Percentiles rank a stretch among this genome's conserved stretches.
Conservation (phyloP, 768 basidiomycete genomes). For the Pisolithus albus region DNA sequence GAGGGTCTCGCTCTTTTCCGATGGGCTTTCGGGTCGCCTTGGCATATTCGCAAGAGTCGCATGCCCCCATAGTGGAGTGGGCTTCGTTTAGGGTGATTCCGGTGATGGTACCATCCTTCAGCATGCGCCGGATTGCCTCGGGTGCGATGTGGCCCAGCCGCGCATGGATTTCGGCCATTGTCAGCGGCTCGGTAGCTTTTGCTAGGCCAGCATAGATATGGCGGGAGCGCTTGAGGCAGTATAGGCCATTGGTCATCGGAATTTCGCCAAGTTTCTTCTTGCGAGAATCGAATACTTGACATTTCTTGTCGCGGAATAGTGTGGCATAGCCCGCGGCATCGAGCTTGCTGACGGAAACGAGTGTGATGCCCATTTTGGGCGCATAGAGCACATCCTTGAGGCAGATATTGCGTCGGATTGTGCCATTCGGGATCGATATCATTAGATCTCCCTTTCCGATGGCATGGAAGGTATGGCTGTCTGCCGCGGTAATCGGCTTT, state of each 20-base stretch:
- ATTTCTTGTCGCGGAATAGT: neutral
- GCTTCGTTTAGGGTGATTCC: neutral
- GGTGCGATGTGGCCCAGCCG: constrained; percentile 2
- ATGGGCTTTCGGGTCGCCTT: constrained; percentile 7
- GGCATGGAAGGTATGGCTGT: constrained; percentile 1
- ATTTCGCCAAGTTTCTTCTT: constrained; percentile 1
- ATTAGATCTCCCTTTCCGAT: constrained; percentile 16
- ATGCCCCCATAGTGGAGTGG: constrained; percentile 4
- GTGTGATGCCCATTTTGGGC: constrained; percentile 12
- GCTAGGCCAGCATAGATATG: neutral
- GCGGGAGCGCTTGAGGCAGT: neutral
- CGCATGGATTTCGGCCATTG: constrained; percentile 1
- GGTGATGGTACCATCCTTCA: constrained; percentile 2
- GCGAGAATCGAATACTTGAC: neutral
- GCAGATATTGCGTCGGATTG: neutral
- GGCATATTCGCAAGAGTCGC: constrained; percentile 7
- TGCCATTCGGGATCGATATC: constrained; percentile 16
- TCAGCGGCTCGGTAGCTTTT: neutral
- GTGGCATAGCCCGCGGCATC: neutral
- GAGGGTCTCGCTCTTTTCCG: neutral
- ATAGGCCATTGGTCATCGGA: neutral
- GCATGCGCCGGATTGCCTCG: constrained; percentile 1
- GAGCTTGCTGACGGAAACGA: constrained; percentile 14
- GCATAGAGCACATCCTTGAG: constrained; percentile 9
- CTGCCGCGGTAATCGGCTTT: constrained; percentile 17